Conservation (phyloP, 192 early-diverging fungal genomes). For the Geranomyces variabilis region DNA sequence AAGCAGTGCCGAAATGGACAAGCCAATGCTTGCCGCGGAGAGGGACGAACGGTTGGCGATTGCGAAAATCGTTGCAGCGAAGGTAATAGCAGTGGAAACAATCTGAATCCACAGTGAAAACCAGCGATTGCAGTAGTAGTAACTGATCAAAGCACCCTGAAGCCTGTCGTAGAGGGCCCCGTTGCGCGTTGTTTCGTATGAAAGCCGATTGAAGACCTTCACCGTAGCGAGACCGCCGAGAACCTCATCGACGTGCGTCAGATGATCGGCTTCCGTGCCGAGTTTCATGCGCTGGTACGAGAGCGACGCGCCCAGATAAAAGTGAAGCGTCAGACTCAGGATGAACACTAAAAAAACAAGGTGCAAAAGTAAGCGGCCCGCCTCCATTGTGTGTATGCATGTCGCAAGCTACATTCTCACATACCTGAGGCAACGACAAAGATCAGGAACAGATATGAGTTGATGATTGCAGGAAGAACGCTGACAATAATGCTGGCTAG, state of each 20-base stretch:
- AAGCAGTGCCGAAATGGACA: neutral
- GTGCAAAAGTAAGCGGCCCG: constrained; percentile 8
- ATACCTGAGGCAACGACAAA: neutral
- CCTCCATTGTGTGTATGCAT: constrained; percentile 32
- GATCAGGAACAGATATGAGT: constrained; percentile 2
- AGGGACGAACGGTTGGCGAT: neutral
- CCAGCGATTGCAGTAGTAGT: constrained; percentile 31
- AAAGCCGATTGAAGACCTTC: neutral
- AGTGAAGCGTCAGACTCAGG: constrained; percentile 23
- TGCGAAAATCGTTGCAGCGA: constrained; percentile 63
- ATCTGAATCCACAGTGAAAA: constrained; percentile 25
- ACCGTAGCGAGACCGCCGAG: constrained; percentile 21
- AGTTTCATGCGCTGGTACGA: constrained; percentile 84
- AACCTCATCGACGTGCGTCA: constrained; percentile 26
- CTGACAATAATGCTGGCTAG: constrained; percentile 17
- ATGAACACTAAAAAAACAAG: constrained; percentile 3
- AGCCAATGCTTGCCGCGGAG: constrained; percentile 1
- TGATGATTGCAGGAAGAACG: constrained; percentile 35
- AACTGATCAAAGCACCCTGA: constrained; percentile 20
- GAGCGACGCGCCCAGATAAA: constrained; percentile 75
- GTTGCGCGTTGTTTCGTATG: neutral
- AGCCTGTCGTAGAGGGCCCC: constrained; percentile 14
- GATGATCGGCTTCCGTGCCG: constrained; percentile 65
- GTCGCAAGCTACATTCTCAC: constrained; percentile 18
- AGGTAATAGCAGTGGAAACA: constrained; percentile 51